Percentiles rank a stretch among this genome's conserved stretches.
phyloP scores from a whole-genome alignment of 2,329 filamentous ascomycete genomes.

The Ophiostoma triangulosporum region DNA sequence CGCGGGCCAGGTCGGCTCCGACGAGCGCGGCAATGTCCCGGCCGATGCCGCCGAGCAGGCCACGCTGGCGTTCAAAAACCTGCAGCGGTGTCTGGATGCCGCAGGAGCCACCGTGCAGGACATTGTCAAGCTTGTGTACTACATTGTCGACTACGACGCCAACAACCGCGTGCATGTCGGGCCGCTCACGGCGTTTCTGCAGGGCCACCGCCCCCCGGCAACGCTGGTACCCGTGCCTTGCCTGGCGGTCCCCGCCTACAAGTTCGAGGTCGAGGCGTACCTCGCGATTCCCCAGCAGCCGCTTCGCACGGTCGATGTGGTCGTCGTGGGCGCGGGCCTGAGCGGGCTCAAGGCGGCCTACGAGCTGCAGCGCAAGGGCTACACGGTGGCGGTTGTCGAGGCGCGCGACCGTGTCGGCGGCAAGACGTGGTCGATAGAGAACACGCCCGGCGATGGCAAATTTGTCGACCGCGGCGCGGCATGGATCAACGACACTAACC shows the following conservation, averaged over 20 bases:
- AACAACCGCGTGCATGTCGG: slow-evolving; percentile 7
- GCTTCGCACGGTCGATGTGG: slow-evolving; percentile 6
- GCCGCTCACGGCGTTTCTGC: slow-evolving; percentile 5
- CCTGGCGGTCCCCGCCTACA: slow-evolving; percentile 7
- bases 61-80: neutral
- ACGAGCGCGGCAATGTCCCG: neutral
- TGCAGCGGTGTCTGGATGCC: slow-evolving; percentile 3
- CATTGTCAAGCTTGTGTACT: slow-evolving; percentile 12
- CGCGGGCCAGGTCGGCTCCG: slow-evolving; percentile 8
- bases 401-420: slow-evolving; percentile 36
- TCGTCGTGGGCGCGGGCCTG: slow-evolving; percentile 11
- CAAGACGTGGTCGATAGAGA: slow-evolving; percentile 27
- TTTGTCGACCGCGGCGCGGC: slow-evolving; percentile 9
- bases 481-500: slow-evolving; percentile 13
- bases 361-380: slow-evolving; percentile 5
- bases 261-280: slow-evolving; percentile 11
- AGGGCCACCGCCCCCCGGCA: slow-evolving; percentile 8
- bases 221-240: slow-evolving; percentile 6
- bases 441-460: neutral
- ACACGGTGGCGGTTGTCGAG: slow-evolving; percentile 31
- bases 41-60: neutral
- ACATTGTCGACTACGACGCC: slow-evolving; percentile 12
- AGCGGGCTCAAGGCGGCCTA: slow-evolving; percentile 7
- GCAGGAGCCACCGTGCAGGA: slow-evolving; percentile 6
- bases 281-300: slow-evolving; percentile 6